Conservation (phyloP, 768 basidiomycete species). For the Mycena vulgaris region DNA sequence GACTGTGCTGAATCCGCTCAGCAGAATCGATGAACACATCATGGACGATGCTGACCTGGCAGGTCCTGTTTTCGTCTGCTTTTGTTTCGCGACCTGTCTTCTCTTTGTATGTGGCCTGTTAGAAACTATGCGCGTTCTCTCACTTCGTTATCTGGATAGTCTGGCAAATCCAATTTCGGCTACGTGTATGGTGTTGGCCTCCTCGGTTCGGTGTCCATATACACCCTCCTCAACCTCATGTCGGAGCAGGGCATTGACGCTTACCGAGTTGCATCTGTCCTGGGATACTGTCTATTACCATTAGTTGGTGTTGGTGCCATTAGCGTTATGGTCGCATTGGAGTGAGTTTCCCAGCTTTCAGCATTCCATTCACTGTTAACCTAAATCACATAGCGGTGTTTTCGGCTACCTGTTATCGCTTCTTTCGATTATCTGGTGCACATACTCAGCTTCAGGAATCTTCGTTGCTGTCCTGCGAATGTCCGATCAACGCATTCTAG, state of each 20-base stretch:
- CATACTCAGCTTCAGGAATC: slow-evolving; percentile 95
- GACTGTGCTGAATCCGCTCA: slow-evolving; percentile 95
- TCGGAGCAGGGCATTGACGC: slow-evolving; percentile 95
- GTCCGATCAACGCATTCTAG: slow-evolving; percentile 94
- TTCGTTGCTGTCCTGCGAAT: slow-evolving; percentile 96
- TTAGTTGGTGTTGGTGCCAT: slow-evolving; percentile 96
- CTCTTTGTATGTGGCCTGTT: slow-evolving; percentile 79
- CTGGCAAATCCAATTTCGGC: slow-evolving; percentile 98
- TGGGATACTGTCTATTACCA: slow-evolving; percentile 96
- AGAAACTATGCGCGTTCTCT: slow-evolving; percentile 17
- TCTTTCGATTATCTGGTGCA: slow-evolving; percentile 95
- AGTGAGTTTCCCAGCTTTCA: slow-evolving; percentile 69
- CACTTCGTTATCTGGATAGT: slow-evolving; percentile 63
- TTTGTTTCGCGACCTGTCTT: slow-evolving; percentile 94
- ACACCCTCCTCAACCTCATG: slow-evolving; percentile 97
- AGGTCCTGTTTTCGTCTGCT: slow-evolving; percentile 94
- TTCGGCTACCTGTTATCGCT: slow-evolving; percentile 89
- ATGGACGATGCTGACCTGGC: slow-evolving; percentile 99
- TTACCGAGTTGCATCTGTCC: slow-evolving; percentile 93
- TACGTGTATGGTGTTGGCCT: slow-evolving; percentile 99
- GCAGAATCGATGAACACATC: slow-evolving; percentile 87
- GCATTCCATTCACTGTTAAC: slow-evolving; percentile 31
- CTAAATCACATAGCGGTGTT: slow-evolving; percentile 67
- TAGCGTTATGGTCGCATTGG: slow-evolving; percentile 88
- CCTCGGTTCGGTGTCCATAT: slow-evolving; percentile 93